Conservation (phyloP, 306 rosid species). For the Clitoria ternatea region DNA sequence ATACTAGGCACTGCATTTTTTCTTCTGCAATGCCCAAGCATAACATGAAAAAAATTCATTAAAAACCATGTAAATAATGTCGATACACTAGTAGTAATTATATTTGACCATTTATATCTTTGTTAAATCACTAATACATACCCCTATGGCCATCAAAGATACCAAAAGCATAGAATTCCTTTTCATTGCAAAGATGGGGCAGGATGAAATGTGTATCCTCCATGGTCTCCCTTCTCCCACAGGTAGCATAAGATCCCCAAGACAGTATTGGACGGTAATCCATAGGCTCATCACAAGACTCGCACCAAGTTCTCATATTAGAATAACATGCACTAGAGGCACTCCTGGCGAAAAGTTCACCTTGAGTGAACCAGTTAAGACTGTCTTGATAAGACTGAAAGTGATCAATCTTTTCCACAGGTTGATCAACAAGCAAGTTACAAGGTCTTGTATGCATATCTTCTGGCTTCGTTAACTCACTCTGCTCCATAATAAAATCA, state of each 20-base stretch:
- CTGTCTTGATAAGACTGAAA: constrained; percentile 48
- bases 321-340: constrained; percentile 38
- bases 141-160: constrained; percentile 97
- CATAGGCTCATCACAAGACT: constrained; percentile 34
- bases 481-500: constrained; percentile 46
- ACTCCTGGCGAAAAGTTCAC: constrained; percentile 46
- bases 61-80: not conserved
- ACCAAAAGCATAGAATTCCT: constrained; percentile 70
- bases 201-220: constrained; percentile 88
- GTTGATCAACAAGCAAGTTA: constrained; percentile 31
- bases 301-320: constrained; percentile 36
- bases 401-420: constrained; percentile 22
- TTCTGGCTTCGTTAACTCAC: constrained; percentile 37
- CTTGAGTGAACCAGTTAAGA: constrained; percentile 70
- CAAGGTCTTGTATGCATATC: constrained; percentile 27
- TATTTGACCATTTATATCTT: not conserved
- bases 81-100: not conserved
- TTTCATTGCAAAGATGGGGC: constrained; percentile 54
- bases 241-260: constrained; percentile 89
- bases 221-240: constrained; percentile 93
- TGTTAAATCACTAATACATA: constrained; percentile 22
- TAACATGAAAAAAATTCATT: not conserved
- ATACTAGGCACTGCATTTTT: not conserved
- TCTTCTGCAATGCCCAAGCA: not conserved
- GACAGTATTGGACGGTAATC: constrained; percentile 64